Evolutionary conservation across 179 eudicot genomes (phyloP), one percentile per base, ranked within the genome.

Genomic region (Patellifolia procumbens): DNA sequence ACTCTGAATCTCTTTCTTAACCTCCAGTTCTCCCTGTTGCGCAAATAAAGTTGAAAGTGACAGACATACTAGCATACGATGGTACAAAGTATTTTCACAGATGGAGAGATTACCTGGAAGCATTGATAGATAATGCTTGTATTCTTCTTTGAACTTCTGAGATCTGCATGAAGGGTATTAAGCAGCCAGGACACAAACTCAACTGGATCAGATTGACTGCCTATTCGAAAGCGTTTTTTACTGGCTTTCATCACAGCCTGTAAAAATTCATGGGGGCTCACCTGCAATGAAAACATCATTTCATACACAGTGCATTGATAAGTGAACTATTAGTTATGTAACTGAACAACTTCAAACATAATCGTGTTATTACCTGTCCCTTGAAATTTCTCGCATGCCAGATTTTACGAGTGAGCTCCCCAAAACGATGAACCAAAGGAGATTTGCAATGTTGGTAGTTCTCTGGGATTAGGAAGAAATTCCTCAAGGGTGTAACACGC

Each of bases 181-280:
- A 95, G 93, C 69, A 95, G 99, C 99, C 99, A 95, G n/a, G 99
- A 88, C 86, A 95, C 91, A 77, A 95, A 95, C 78, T 91, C 97
- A 78, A 95, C 97, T 8, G 99, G 99, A 79, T 95, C 97, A 73
- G 99, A 92, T 59, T 92, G 97, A 0, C 85, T 87, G 61, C 97
- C 97, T 72, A 95, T 92, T 37, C 88, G 90, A 79, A 91, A 95
- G 22, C 88, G 88, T 73, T 93, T 95, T 66, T 90, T 89, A 80
- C 99, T 95, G 59, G 93, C 91, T 76, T 88, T 89, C 97, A 95
- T 95, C 69, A 95, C 97, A 42, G 99, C 97, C 84, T 95, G 99
- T 82, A 95, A 83, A 83, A 95, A 95, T 80, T 95, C 99, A 75
- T 94, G 99, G 45, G 99, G 97, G 77, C 99, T 95, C 76, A 95